These are phyloP conservation scores for Neurospora crassa DNA, from an alignment of 2,329 filamentous ascomycete genomes.

Conservation along the genomic window DNA sequence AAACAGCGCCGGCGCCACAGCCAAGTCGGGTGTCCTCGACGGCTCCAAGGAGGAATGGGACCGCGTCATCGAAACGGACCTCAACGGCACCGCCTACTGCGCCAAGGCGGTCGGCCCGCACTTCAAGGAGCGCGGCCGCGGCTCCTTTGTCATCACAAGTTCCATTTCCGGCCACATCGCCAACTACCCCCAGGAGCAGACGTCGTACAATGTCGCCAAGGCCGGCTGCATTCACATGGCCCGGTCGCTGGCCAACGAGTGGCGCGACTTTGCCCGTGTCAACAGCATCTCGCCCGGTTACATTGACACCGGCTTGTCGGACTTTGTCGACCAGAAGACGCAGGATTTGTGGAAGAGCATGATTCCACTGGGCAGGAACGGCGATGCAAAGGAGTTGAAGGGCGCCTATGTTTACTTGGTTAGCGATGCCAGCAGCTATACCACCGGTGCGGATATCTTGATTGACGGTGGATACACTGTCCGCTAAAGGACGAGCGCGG, in stretches of 20 bases:
- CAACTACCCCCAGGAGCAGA: slow-evolving; percentile 60
- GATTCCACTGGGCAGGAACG: slow-evolving; percentile 65
- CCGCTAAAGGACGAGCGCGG: background rate
- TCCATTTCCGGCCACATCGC: slow-evolving; percentile 63
- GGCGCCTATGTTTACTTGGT: slow-evolving; percentile 71
- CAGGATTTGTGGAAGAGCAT: slow-evolving; percentile 66
- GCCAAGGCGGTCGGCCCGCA: slow-evolving; percentile 54
- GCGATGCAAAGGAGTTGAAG: slow-evolving; percentile 60
- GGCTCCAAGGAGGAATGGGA: slow-evolving; percentile 58
- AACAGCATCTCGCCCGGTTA: slow-evolving; percentile 61
- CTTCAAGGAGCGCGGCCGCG: slow-evolving; percentile 54
- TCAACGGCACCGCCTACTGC: slow-evolving; percentile 63
- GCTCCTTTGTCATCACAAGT: slow-evolving; percentile 59
- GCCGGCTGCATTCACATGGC: slow-evolving; percentile 42
- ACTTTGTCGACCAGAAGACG: slow-evolving; percentile 55
- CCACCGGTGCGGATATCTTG: slow-evolving; percentile 60
- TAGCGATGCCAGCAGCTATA: slow-evolving; percentile 66
- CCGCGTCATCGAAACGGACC: slow-evolving; percentile 51
- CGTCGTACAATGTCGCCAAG: slow-evolving; percentile 58
- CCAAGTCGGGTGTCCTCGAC: slow-evolving; percentile 58
- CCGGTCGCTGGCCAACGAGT: slow-evolving; percentile 49
- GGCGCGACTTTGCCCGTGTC: slow-evolving; percentile 56
- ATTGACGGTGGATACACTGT: slow-evolving; percentile 58
- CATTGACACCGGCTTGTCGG: slow-evolving; percentile 58
- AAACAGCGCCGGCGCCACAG: slow-evolving; percentile 53